Conservation (phyloP, 305 asterid genomes). For the Fraxinus greggii region DNA sequence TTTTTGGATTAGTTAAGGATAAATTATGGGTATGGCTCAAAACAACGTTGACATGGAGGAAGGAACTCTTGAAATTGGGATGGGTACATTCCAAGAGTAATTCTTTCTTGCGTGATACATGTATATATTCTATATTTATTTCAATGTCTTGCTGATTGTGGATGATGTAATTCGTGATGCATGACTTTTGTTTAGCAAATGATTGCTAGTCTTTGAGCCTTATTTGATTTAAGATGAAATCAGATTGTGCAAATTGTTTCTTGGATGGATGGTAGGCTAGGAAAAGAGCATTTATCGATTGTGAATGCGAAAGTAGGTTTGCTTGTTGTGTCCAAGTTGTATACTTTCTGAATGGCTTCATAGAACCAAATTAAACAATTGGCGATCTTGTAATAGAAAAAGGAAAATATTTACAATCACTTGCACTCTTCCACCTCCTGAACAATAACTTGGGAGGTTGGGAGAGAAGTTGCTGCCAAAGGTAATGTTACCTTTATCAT, state of each 20-base stretch:
- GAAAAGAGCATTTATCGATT: not conserved
- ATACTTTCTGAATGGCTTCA: not conserved
- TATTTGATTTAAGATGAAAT: not conserved
- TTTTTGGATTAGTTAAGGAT: slow-evolving; percentile 32
- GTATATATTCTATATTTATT: not conserved
- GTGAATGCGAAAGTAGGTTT: not conserved
- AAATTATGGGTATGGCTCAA: slow-evolving; percentile 44
- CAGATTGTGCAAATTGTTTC: not conserved
- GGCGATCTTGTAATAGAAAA: not conserved
- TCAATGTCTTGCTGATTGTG: not conserved
- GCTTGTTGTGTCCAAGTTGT: not conserved
- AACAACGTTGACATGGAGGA: slow-evolving; percentile 46
- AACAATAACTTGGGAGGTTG: not conserved
- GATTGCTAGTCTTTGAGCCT: not conserved
- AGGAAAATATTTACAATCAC: not conserved
- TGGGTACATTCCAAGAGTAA: slow-evolving; percentile 35
- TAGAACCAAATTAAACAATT: not conserved
- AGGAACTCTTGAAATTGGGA: slow-evolving; percentile 56
- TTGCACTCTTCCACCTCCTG: not conserved
- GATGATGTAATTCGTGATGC: not conserved
- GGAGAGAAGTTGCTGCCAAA: not conserved
- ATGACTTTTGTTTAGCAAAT: not conserved
- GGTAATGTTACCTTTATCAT: not conserved
- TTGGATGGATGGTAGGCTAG: not conserved
- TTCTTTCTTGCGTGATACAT: not conserved